Evolutionary conservation across 1,139 yeast species (phyloP).

Genomic region (Candida dubliniensis): DNA sequence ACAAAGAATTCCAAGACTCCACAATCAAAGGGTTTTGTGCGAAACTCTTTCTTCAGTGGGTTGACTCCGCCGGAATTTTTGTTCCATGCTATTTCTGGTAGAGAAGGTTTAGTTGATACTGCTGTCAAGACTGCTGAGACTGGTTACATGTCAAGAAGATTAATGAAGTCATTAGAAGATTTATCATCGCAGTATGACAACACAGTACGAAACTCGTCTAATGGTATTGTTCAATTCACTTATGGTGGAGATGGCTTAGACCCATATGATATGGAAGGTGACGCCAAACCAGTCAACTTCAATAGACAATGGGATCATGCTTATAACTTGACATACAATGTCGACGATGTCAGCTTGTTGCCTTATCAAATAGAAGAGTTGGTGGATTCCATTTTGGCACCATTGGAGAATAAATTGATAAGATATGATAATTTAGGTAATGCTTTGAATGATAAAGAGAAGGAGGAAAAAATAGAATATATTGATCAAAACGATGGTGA

Average conservation of each 20-base stretch:
- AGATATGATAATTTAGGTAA: conserved; percentile 76
- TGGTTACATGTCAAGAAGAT: conserved; percentile 98
- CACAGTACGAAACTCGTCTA: conserved; percentile 92
- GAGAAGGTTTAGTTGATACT: conserved; percentile 99
- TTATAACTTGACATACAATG: conserved; percentile 63
- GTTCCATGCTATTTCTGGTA: conserved; percentile 98
- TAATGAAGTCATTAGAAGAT: conserved; percentile 98
- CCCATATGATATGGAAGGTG: conserved; percentile 99
- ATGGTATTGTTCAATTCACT: conserved; percentile 95
- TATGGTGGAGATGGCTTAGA: conserved; percentile 99
- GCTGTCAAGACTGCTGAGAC: conserved; percentile 99
- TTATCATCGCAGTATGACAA: conserved; percentile 90
- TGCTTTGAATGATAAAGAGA: conserved; percentile 35
- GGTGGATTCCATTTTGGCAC: conserved; percentile 56
- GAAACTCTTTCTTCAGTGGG: conserved; percentile 94
- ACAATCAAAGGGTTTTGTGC: conserved; percentile 95
- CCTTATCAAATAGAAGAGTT: conserved; percentile 69
- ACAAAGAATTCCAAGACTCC: conserved; percentile 95
- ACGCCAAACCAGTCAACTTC: conserved; percentile 94
- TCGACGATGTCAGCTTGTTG: conserved; percentile 54
- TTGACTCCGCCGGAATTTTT: conserved; percentile 94
- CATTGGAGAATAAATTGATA: conserved; percentile 57
- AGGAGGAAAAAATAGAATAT: conserved; percentile 50
- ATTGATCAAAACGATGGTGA: conserved; percentile 87
- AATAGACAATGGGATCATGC: conserved; percentile 95